Evolutionary conservation across 768 basidiomycete genomes (phyloP).

Genomic region (Russula sp.): DNA sequence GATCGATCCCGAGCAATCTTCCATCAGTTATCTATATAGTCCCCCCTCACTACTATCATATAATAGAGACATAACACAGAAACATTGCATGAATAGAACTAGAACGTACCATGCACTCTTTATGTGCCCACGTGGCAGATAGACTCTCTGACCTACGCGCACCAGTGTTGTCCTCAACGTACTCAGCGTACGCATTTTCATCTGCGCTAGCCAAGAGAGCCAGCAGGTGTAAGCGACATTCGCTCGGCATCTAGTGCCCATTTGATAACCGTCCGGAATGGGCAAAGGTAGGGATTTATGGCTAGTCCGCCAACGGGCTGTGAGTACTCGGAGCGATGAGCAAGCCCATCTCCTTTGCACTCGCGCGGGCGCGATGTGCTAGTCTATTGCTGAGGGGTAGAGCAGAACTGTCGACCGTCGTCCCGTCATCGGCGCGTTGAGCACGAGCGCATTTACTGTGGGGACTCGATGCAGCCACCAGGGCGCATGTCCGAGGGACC

Average conservation of each 20-base stretch:
- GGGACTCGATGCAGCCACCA: neutral
- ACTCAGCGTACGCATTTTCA: neutral
- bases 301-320: neutral
- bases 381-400: neutral
- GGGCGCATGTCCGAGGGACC: neutral
- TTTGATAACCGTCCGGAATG: neutral
- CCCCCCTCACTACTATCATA: neutral
- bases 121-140: neutral
- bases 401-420: neutral
- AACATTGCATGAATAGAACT: neutral
- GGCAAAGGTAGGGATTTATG: neutral
- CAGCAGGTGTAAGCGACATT: neutral
- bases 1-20: no score
- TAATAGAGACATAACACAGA: neutral
- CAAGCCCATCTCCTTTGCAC: neutral
- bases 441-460: neutral
- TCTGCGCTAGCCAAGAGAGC: neutral
- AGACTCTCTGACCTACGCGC: neutral
- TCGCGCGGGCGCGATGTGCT: neutral
- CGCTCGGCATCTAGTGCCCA: neutral
- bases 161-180: neutral
- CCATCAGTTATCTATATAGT: neutral
- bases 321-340: neutral
- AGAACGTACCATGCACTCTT: neutral
- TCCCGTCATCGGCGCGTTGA: neutral